These are phyloP conservation scores for Raddia distichophylla DNA, from an alignment of 176 grass and related monocot genomes.

Conservation along the genomic window DNA sequence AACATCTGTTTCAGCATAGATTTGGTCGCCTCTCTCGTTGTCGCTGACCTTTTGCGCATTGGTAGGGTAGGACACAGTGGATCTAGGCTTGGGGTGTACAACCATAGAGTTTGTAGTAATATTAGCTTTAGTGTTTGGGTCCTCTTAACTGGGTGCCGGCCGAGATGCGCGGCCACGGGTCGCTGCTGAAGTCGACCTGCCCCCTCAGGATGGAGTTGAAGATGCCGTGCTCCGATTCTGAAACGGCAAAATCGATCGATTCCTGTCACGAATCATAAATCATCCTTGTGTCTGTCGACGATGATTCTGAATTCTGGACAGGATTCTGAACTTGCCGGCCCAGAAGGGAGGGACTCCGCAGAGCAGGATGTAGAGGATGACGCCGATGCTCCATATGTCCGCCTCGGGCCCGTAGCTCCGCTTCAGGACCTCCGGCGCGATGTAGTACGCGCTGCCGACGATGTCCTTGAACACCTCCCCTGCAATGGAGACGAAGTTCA, in stretches of 20 bases:
- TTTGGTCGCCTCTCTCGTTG: no score
- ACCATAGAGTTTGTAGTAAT: no score
- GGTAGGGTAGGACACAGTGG: no score
- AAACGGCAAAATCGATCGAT: background rate
- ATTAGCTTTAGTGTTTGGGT: no score
- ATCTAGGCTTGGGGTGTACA: no score
- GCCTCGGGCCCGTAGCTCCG: constrained; percentile 75
- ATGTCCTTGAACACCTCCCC: constrained; percentile 95
- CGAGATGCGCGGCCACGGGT: constrained; percentile 79
- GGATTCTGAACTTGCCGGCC: constrained; percentile 59
- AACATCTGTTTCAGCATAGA: no score
- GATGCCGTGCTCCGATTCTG: constrained; percentile 87
- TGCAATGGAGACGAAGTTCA: constrained; percentile 32
- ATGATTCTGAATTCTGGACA: no score
- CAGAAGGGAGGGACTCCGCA: constrained; percentile 87
- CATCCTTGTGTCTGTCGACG: no score
- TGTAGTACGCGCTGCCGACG: constrained; percentile 90
- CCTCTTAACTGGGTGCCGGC: no score
- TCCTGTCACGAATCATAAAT: no score
- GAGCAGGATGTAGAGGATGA: constrained; percentile 84
- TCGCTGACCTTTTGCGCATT: no score
- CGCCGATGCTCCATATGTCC: constrained; percentile 86
- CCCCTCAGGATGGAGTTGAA: constrained; percentile 84
- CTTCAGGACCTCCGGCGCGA: constrained; percentile 85
- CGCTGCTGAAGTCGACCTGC: constrained; percentile 69